Conservation (phyloP, 805 yeast species). For the Blastobotrys chiropterorum region DNA sequence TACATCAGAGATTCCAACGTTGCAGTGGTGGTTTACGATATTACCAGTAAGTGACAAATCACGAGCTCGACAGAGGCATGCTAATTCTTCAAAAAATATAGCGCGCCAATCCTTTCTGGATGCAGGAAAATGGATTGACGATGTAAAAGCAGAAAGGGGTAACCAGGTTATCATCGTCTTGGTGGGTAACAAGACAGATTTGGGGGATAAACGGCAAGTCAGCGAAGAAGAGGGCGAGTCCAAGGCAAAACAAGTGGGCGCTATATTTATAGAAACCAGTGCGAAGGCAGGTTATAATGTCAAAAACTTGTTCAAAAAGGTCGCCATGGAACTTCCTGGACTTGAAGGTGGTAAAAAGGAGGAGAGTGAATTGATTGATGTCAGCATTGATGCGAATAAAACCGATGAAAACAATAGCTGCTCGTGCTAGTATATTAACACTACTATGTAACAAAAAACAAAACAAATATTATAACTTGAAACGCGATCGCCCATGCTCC, state of each 20-base stretch:
- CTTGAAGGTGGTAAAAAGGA: conserved; percentile 38
- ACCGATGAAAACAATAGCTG: conserved; percentile 8
- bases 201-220: conserved; percentile 76
- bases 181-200: conserved; percentile 90
- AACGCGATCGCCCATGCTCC: background rate
- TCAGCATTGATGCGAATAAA: conserved; percentile 14
- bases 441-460: background rate
- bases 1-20: conserved; percentile 94
- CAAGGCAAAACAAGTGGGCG: conserved; percentile 65
- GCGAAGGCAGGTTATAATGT: conserved; percentile 95
- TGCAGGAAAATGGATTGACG: conserved; percentile 88
- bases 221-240: conserved; percentile 85
- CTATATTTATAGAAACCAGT: conserved; percentile 84
- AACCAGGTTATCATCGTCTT: conserved; percentile 79
- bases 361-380: conserved; percentile 22
- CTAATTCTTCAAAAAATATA: conserved; percentile 5
- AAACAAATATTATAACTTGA: background rate
- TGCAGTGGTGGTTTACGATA: conserved; percentile 95
- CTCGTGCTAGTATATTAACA: conserved; percentile 8
- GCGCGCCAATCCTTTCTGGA: conserved; percentile 67
- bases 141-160: conserved; percentile 90
- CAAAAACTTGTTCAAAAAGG: conserved; percentile 78
- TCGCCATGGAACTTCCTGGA: conserved; percentile 88
- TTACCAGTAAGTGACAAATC: conserved; percentile 53
- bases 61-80: background rate